Evolutionary conservation across 1,284 basidiomycete species (phyloP), one percentile per base, ranked within the genome.

Genomic region (Athelia sp.): DNA sequence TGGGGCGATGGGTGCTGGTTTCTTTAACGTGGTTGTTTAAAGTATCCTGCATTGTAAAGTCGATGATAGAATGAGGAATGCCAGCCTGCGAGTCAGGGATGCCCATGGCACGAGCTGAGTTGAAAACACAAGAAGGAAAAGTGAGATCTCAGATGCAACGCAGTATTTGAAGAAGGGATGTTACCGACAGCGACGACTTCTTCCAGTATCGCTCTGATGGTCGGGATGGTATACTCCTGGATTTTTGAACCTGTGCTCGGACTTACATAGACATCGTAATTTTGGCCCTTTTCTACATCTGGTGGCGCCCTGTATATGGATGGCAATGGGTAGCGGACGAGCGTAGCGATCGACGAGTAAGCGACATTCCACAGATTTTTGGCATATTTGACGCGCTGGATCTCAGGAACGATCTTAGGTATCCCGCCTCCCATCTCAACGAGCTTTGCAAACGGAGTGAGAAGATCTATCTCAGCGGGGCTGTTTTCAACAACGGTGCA

Each of bases 341-440:
- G 59, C 13, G 69, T 67, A 24, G 69, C 58, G 22, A 65, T 58
- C 2, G 66, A 62, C 11, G 69, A 64, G 50, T 72, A 64, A 3
- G 62, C 63, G 29, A 67, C 61, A 54, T 74, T 74, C 69, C 70
- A 74, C 46, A 74, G 60, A 60, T 75, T 75, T 59, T 75, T 75
- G 11, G 56, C 49, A 59, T 66, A 76, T 56, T 74, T 74, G 52
- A 68, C 55, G 8, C 70, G 62, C 52, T 73, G 72, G 36, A 74
- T 69, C 50, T 76, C 70, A 45, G 68, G 64, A 17, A 69, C 66
- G 32, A 72, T 53, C 3, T 57, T 63, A 18, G 67, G 62, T 3
- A 63, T 62, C 26, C 64, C 67, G 15, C 70, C 71, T 31, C 71
- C 71, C 2, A 55, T 57, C 8, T 55, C 50, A 47, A 73, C 57